Percentiles rank a stretch among this genome's conserved stretches.
Evolutionary conservation across 192 early-diverging fungal species (phyloP).

Genomic region (Linnemannia schmuckeri): DNA sequence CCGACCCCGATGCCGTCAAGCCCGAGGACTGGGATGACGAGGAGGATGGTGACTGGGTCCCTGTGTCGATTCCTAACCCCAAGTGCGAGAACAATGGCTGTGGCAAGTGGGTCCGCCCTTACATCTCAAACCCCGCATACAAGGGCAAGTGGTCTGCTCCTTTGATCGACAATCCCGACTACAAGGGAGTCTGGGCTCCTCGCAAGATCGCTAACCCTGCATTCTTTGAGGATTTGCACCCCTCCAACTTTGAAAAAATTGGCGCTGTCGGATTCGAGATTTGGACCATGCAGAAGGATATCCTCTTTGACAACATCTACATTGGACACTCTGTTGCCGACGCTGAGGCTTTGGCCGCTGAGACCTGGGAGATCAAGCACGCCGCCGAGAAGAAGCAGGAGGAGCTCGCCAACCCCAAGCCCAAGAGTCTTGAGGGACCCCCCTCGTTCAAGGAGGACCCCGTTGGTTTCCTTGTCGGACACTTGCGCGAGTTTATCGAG

Average conservation of each 20-base stretch:
- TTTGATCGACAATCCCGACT: slow-evolving; percentile 90
- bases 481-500: slow-evolving; percentile 53
- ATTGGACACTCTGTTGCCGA: slow-evolving; percentile 78
- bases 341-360: slow-evolving; percentile 78
- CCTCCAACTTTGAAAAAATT: slow-evolving; percentile 85
- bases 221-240: slow-evolving; percentile 85
- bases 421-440: slow-evolving; percentile 8
- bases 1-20: slow-evolving; percentile 85
- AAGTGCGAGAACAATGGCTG: slow-evolving; percentile 82
- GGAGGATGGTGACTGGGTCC: slow-evolving; percentile 93
- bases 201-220: slow-evolving; percentile 88
- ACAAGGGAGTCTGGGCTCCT: slow-evolving; percentile 92
- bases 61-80: slow-evolving; percentile 84
- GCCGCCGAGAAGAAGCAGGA: slow-evolving; percentile 75
- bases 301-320: slow-evolving; percentile 94
- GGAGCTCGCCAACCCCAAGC: slow-evolving; percentile 55
- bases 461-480: slow-evolving; percentile 32
- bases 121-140: slow-evolving; percentile 86
- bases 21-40: slow-evolving; percentile 95
- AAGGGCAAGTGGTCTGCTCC: slow-evolving; percentile 92
- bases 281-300: slow-evolving; percentile 93
- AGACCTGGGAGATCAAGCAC: slow-evolving; percentile 85
- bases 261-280: slow-evolving; percentile 91
- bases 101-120: slow-evolving; percentile 86
- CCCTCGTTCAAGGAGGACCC: slow-evolving; percentile 55